Base-by-base conservation (phyloP, 1,284 basidiomycete species). In the Rhodofomes roseus region DNA sequence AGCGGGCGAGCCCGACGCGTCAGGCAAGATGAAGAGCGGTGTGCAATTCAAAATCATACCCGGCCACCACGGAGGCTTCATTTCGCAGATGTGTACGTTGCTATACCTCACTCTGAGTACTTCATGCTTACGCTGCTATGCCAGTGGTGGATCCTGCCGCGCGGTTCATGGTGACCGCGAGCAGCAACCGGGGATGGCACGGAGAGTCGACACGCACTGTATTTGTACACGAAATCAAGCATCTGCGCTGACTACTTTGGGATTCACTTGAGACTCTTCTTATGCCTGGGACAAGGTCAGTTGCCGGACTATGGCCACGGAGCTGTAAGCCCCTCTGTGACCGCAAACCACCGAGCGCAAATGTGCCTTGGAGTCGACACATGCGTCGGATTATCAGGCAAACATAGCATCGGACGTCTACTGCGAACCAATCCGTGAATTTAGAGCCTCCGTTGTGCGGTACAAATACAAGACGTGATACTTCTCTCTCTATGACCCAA, bases 21-120 rank as follows among this genome's bases (percentile, higher is more conserved):
- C 69, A 56, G 81, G 81, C 41, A 84, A 80, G 68, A 76, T 77
- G 57, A 86, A 80, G 71, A 82, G 84, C 65, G 83, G 87, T 8
- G 87, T 89, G 20, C 90, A 90, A 63, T 98, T 98, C 81, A 95
- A 95, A 74, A 97, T 98, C 63, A 93, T 99, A 40, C 92, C 95
- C 4, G 96, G 96, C 0, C 96, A 98, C 75, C 94, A 98, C 74
- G 95, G 96, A 31, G 96, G 95, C 1, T 92, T 89, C 61, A 84
- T 98, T 18, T 96, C 94, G 4, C 89, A 92, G 66, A 92, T 97
- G 84, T 73, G 94, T 96, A 62, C 12, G 52, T 39, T 51, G 31
- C 22, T 41, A 55, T 25, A 8, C 57, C 36, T 31, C 34, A 25
- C 22, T 29, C 57, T 29, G 61, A 58, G 58, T 56, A 62, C 56